A percentile compares a stretch with the other conserved stretches of the same genome.
These are phyloP conservation scores for Przewalskia tangutica DNA, from an alignment of 257 asterid species.

Conservation along the genomic window DNA sequence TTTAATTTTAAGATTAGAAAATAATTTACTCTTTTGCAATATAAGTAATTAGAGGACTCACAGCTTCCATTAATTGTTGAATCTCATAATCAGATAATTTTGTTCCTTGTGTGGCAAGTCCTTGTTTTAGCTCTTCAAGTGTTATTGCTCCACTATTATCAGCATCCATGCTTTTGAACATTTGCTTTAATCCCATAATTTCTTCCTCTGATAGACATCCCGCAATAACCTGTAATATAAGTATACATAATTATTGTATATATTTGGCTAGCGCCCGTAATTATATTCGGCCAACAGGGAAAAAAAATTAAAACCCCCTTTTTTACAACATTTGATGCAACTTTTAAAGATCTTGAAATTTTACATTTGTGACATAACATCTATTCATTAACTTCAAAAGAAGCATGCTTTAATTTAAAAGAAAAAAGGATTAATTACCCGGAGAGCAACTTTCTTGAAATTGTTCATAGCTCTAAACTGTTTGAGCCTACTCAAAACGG, in stretches of 20 bases:
- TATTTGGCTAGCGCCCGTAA: too few species aligned
- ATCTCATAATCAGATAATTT: slow-evolving; percentile 55
- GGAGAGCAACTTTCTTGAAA: slow-evolving; percentile 64
- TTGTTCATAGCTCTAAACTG: slow-evolving; percentile 74
- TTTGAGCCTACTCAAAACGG: slow-evolving; percentile 57
- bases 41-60: slow-evolving; percentile 18
- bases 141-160: slow-evolving; percentile 69
- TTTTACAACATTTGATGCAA: neutral
- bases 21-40: neutral
- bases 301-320: neutral
- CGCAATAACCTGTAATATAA: slow-evolving; percentile 41
- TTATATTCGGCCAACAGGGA: too few species aligned
- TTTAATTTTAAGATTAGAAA: neutral
- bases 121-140: slow-evolving; percentile 59
- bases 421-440: slow-evolving; percentile 19
- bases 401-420: too few species aligned
- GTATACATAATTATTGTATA: too few species aligned
- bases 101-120: slow-evolving; percentile 61
- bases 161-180: slow-evolving; percentile 60
- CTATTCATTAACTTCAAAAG: too few species aligned
- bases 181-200: slow-evolving; percentile 62
- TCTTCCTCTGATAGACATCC: slow-evolving; percentile 74
- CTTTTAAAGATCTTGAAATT: neutral
- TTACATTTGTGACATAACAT: too few species aligned
- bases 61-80: slow-evolving; percentile 67